Conservation (phyloP, 495 filamentous ascomycete genomes). For the Delitschia confertaspora region DNA sequence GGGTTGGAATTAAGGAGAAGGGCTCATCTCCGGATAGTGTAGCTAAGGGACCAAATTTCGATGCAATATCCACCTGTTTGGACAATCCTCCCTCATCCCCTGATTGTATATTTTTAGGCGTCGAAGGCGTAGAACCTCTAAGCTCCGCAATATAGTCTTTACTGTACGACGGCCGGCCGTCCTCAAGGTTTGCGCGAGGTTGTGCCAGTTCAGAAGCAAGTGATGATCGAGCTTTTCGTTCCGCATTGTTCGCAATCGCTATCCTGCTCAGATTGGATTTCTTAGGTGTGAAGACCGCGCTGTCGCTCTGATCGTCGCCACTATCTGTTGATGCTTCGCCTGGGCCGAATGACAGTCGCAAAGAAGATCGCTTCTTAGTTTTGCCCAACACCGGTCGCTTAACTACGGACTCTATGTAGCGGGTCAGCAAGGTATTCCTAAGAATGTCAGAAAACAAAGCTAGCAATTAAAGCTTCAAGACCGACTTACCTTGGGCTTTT, state of each 20-base stretch:
- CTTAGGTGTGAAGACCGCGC: constrained; percentile 57
- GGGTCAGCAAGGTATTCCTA: constrained; percentile 23
- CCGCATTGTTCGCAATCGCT: constrained; percentile 62
- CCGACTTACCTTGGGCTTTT: constrained; percentile 15
- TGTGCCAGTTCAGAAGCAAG: constrained; percentile 41
- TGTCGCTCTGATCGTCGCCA: constrained; percentile 44
- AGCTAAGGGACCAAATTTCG: constrained; percentile 51
- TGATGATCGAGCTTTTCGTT: constrained; percentile 44
- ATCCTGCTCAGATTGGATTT: constrained; percentile 60
- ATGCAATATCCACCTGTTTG: constrained; percentile 58
- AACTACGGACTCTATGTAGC: constrained; percentile 19
- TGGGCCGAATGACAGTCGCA: constrained; percentile 66
- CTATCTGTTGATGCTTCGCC: constrained; percentile 47
- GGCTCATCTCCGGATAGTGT: constrained; percentile 22
- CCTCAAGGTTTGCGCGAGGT: constrained; percentile 46
- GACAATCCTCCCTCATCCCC: constrained; percentile 34
- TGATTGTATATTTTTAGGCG: constrained; percentile 50
- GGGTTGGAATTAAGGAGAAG: constrained; percentile 57
- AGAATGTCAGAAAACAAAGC: constrained; percentile 18
- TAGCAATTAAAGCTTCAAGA: neutral
- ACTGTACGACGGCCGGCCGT: constrained; percentile 75
- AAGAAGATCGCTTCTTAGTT: constrained; percentile 36
- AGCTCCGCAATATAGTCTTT: constrained; percentile 80
- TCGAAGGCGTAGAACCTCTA: constrained; percentile 69
- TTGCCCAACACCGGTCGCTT: constrained; percentile 23